Evolutionary conservation across 306 rosid species (phyloP).

Genomic region (Gastrolobium bilobum): DNA sequence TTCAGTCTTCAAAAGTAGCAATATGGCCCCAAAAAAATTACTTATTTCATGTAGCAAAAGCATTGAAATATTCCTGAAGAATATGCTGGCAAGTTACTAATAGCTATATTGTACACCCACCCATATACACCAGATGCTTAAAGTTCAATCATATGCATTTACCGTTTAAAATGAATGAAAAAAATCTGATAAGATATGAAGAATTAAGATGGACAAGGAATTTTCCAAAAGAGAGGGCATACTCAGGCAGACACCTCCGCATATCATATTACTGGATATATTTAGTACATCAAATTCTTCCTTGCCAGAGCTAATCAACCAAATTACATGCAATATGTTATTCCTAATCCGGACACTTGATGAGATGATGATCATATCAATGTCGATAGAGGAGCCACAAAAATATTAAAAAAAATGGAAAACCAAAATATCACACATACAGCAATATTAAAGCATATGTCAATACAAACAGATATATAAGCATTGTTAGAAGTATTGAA

Average conservation of each 20-base stretch:
- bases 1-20: slow-evolving; percentile 15
- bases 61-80: not conserved
- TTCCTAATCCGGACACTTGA: slow-evolving; percentile 5
- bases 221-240: not conserved
- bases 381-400: slow-evolving; percentile 1
- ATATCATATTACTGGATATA: not conserved
- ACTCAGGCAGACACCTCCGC: not conserved
- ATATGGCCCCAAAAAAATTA: not conserved
- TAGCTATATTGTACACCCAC: not conserved
- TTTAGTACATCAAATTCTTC: slow-evolving; percentile 1
- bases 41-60: not conserved
- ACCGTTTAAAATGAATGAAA: slow-evolving; percentile 10
- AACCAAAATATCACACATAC: slow-evolving; percentile 13
- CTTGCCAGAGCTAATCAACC: too few relatives aligned
- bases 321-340: slow-evolving; percentile 1
- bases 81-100: not conserved
- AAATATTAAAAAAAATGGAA: not conserved
- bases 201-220: slow-evolving; percentile 10
- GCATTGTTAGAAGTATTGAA: too few relatives aligned
- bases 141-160: slow-evolving; percentile 26
- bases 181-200: not conserved
- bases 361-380: slow-evolving; percentile 23
- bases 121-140: not conserved
- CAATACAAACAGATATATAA: not conserved
- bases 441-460: not conserved